Base-by-base conservation (phyloP, 495 filamentous ascomycete genomes). In the Xylaria palmicola region DNA sequence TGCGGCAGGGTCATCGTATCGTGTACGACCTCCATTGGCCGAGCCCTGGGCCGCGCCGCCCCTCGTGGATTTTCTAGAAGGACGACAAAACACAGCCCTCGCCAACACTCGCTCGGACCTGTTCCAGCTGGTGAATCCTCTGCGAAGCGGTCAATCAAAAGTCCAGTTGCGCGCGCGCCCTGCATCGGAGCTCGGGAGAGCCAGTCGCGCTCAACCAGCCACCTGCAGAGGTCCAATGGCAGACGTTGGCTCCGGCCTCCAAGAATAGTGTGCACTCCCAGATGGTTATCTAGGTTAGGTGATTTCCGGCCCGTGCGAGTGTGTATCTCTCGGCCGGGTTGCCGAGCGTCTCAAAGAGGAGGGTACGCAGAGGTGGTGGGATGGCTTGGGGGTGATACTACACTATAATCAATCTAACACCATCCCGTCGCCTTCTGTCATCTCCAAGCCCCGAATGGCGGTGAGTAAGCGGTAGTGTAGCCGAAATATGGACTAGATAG, bases 21-120 rank as follows among this genome's bases (percentile, higher is more conserved):
- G 56, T 59, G 56, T 59, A 51, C 56, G 34, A 32, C 45, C 45
- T 36, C 24, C 17, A 59, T 59, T 59, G 56, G 56, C 45, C 6
- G 1, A 27, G 19, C 19, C 22, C 17, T 29, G 6, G 4, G 5
- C 26, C 2, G n/a, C 36, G 20, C 13, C 1, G 10, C 41, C 40
- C 29, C 29, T 51, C 36, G 27, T 44, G 12, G 12, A 27, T 27
- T 30, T 59, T 59, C 56, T 43, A 43, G 56, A 59, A 59, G 15
- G 29, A 47, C 53, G 40, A 41, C 52, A 55, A 55, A 41, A 55
- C 36, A 44, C 37, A 39, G 26, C 39, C 27, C 13, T 55, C 13
- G 20, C 24, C 24, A 43, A 43, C 52, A 55, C 4, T 43, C 5
- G 8, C 17, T 44, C 29, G 32, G 26, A 29, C 20, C 19, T 26